These are phyloP conservation scores for Entomortierella chlamydospora DNA, from an alignment of 192 early-diverging fungal species.

Conservation along the genomic window DNA sequence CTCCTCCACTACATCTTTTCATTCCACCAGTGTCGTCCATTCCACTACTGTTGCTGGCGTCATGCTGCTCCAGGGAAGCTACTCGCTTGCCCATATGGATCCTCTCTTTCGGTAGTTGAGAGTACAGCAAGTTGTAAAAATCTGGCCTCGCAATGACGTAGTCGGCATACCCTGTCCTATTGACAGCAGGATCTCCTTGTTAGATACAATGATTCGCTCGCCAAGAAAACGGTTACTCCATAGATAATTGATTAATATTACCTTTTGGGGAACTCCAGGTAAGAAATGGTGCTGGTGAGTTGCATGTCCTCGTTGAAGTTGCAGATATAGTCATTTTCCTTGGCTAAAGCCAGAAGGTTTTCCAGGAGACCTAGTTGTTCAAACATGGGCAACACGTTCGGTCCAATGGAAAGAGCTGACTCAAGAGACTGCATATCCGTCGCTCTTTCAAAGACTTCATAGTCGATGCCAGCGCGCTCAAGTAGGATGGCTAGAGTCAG, in stretches of 20 bases:
- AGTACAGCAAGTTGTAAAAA: slow-evolving; percentile 17
- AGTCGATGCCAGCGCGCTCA: slow-evolving; percentile 35
- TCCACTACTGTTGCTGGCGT: neutral
- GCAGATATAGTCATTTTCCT: slow-evolving; percentile 5
- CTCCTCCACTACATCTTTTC: neutral
- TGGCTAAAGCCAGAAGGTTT: slow-evolving; percentile 1
- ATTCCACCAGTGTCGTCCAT: neutral
- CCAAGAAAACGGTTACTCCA: neutral
- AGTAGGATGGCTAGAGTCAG: slow-evolving; percentile 25
- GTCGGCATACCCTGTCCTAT: slow-evolving; percentile 16
- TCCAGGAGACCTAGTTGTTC: slow-evolving; percentile 28
- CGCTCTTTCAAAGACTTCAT: slow-evolving; percentile 21
- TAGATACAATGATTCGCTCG: neutral
- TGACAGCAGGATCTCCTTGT: too few relatives aligned
- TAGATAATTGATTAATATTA: neutral
- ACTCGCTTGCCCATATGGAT: slow-evolving; percentile 10
- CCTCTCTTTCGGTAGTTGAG: slow-evolving; percentile 8
- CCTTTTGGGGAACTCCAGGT: slow-evolving; percentile 12
- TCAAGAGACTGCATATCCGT: slow-evolving; percentile 5
- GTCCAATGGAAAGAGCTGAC: slow-evolving; percentile 18
- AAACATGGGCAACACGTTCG: slow-evolving; percentile 21
- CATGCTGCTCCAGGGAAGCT: neutral
- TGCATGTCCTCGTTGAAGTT: slow-evolving; percentile 24
- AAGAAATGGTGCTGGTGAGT: slow-evolving; percentile 4
- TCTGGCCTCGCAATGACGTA: neutral